These are phyloP conservation scores for Rhinocladiella similis DNA, from an alignment of 2,329 filamentous ascomycete genomes.

Conservation along the genomic window DNA sequence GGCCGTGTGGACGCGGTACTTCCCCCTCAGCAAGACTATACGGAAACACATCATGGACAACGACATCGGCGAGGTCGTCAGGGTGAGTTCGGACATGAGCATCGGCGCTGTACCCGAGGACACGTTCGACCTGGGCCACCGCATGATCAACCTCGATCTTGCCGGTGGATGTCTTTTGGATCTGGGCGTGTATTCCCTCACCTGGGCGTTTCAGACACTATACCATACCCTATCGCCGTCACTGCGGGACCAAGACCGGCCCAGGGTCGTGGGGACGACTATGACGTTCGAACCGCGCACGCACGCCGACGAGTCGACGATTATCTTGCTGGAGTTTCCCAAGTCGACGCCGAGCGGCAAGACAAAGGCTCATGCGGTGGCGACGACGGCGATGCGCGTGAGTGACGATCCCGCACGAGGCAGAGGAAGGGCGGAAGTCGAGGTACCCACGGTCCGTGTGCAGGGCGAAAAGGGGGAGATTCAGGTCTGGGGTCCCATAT, in stretches of 20 bases:
- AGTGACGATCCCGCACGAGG: constrained; percentile 27
- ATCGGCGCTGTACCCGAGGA: constrained; percentile 22
- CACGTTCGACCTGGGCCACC: constrained; percentile 57
- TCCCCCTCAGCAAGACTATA: constrained; percentile 77
- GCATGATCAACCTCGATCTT: constrained; percentile 81
- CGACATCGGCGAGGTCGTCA: constrained; percentile 56
- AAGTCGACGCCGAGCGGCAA: constrained; percentile 32
- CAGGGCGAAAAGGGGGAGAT: constrained; percentile 32
- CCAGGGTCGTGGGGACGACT: constrained; percentile 55
- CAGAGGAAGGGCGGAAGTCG: constrained; percentile 23
- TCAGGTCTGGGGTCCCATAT: constrained; percentile 33
- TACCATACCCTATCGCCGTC: constrained; percentile 59
- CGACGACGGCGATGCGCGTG: constrained; percentile 32
- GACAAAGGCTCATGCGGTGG: constrained; percentile 57
- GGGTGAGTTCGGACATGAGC: constrained; percentile 63
- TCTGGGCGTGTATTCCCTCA: constrained; percentile 82
- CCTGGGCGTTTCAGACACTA: constrained; percentile 70
- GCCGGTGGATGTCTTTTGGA: constrained; percentile 83
- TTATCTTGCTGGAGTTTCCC: constrained; percentile 31
- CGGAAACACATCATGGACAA: constrained; percentile 59
- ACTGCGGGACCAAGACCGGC: constrained; percentile 39
- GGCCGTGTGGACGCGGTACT: constrained; percentile 87
- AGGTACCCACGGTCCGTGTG: constrained; percentile 30
- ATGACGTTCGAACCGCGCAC: constrained; percentile 29
- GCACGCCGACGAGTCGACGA: constrained; percentile 34